Evolutionary conservation across 805 yeast genomes (phyloP).

Genomic region (Hanseniaspora mollemarum): DNA sequence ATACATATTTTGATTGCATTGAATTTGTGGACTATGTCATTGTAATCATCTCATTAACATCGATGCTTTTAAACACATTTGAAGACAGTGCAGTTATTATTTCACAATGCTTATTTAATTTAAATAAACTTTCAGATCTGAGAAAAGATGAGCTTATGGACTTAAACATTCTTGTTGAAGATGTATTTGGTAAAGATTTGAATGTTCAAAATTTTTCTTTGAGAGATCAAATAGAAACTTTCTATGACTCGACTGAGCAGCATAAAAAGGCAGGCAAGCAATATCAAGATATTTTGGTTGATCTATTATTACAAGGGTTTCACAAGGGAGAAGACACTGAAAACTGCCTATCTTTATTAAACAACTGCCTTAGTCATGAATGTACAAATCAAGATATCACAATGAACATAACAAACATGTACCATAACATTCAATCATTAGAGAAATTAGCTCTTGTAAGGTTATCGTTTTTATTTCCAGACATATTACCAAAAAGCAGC

Average conservation of each 20-base stretch:
- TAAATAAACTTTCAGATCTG: neutral
- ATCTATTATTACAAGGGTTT: neutral
- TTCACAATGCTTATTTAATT: neutral
- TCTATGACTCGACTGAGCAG: neutral
- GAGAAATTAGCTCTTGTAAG: neutral
- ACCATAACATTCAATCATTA: neutral
- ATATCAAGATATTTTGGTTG: neutral
- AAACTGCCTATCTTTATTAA: constrained; percentile 3
- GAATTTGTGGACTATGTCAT: neutral
- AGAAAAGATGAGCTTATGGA: constrained; percentile 1
- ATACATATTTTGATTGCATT: constrained; percentile 14
- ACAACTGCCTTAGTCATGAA: neutral
- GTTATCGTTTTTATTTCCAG: neutral
- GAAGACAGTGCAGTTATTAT: neutral
- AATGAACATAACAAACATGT: neutral
- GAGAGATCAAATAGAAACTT: constrained; percentile 12
- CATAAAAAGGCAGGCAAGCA: neutral
- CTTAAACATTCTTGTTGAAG: constrained; percentile 6
- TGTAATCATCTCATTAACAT: neutral
- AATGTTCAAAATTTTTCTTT: neutral
- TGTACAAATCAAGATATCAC: neutral
- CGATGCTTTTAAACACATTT: neutral
- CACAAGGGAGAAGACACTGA: neutral
- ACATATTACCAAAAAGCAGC: neutral
- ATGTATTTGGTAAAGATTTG: constrained; percentile 5